Evolutionary conservation across 2,329 filamentous ascomycete genomes (phyloP), one percentile per base, ranked within the genome.

Genomic region (Aureobasidium sp.): DNA sequence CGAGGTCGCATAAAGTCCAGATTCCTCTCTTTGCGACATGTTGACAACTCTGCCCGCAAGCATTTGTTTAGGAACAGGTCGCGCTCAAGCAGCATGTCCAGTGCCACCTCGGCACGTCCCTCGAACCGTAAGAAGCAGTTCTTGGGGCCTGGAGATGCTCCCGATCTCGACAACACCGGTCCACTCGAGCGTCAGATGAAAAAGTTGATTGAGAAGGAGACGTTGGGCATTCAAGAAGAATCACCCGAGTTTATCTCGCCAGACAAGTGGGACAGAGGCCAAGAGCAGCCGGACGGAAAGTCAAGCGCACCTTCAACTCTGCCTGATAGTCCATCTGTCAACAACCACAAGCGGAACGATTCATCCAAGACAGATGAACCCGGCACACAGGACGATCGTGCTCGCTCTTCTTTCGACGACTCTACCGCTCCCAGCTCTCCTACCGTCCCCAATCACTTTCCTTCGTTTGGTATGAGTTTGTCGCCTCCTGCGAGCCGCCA

Each of bases 121-220:
- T 55, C 37, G 6, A 79, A 78, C 47, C 79, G 79, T n/a, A 74
- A 81, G 17, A 79, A 82, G 60, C 83, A 83, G 17, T 81, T 83
- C 46, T 82, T 83, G 15, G 81, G 80, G 38, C 81, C 84, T 2
- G 42, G 40, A 19, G 13, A 53, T 35, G 43, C 47, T 17, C 70
- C 73, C 15, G 66, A 68, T 17, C 71, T 74, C 17, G 71, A 75
- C 55, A 78, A 79, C 53, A 76, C 72, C 21, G 77, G 76, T 8
- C 76, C 78, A 6, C 68, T 80, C 23, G 74, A 76, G 57, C 67
- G 74, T 25, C 77, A 77, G 51, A 74, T 79, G 69, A 70, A 73
- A 47, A 65, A 70, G 11, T 67, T 78, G 64, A 71, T 79, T 55
- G 73, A 75, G 49, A 70, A 74, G 47, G 75, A 78, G 43, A 70